A percentile compares a stretch with the other conserved stretches of the same genome.
These are phyloP conservation scores for Scheffersomyces illinoinensis DNA, from an alignment of 1,139 yeast genomes.

Conservation along the genomic window DNA sequence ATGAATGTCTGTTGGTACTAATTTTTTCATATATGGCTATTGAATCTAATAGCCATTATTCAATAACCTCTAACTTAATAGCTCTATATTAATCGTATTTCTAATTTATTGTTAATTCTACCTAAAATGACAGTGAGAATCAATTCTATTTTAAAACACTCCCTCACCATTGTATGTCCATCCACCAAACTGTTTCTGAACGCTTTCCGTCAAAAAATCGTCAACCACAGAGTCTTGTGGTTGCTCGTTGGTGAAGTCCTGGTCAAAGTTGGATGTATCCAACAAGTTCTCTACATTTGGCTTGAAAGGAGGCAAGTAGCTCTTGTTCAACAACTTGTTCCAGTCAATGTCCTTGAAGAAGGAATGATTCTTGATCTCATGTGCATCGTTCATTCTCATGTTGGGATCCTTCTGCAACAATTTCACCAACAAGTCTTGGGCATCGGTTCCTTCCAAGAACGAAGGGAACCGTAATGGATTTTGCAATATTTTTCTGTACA, in stretches of 20 bases:
- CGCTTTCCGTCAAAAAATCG: slow-evolving; percentile 83
- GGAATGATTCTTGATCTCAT: slow-evolving; percentile 79
- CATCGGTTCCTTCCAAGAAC: slow-evolving; percentile 79
- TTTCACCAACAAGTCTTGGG: slow-evolving; percentile 76
- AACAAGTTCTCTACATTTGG: slow-evolving; percentile 86
- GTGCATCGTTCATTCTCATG: slow-evolving; percentile 78
- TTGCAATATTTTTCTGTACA: slow-evolving; percentile 91
- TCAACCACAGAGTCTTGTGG: slow-evolving; percentile 97
- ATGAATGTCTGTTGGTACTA: too few species aligned
- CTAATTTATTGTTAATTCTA: background rate
- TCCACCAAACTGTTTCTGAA: slow-evolving; percentile 96
- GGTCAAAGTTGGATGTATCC: slow-evolving; percentile 92
- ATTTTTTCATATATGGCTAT: too few species aligned
- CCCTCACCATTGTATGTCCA: slow-evolving; percentile 90
- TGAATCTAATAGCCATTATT: background rate
- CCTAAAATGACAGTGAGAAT: background rate
- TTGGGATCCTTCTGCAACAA: slow-evolving; percentile 84
- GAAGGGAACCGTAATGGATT: slow-evolving; percentile 88
- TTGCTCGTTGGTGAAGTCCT: slow-evolving; percentile 87
- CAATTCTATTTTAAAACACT: slow-evolving; percentile 7
- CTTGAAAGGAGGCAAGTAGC: slow-evolving; percentile 93
- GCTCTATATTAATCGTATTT: background rate
- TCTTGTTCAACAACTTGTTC: slow-evolving; percentile 79
- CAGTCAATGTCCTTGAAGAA: slow-evolving; percentile 93
- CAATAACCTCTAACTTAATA: background rate